A percentile compares a stretch with the other conserved stretches of the same genome.
Evolutionary conservation across 495 filamentous ascomycete species (phyloP).

Genomic region (Niebla homalea): DNA sequence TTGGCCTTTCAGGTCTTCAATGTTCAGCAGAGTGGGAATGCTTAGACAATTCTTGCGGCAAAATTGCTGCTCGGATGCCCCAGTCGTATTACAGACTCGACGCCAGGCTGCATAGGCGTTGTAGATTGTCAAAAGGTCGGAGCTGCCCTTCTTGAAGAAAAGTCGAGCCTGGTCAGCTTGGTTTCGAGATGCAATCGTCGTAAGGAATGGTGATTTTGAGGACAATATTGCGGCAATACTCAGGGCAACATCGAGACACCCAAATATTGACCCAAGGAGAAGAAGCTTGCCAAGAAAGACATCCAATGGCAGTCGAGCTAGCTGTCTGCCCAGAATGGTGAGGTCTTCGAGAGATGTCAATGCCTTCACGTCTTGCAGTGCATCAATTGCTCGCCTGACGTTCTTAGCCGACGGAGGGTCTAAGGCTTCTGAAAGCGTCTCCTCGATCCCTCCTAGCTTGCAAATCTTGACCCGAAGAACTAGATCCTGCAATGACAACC

Average conservation of each 20-base stretch:
- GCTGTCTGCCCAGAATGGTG: conserved; percentile 71
- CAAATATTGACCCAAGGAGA: conserved; percentile 68
- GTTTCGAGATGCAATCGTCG: conserved; percentile 64
- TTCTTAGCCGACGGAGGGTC: conserved; percentile 86
- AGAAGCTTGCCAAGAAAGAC: conserved; percentile 91
- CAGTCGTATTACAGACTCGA: conserved; percentile 51
- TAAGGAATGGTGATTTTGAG: conserved; percentile 85
- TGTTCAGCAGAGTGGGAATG: conserved; percentile 67
- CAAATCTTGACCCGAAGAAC: conserved; percentile 96
- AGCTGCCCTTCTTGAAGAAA: conserved; percentile 69
- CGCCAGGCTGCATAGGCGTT: conserved; percentile 88
- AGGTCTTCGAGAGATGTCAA: conserved; percentile 68
- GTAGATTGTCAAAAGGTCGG: conserved; percentile 82
- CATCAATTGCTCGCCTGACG: conserved; percentile 80
- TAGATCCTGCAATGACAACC: conserved; percentile 84
- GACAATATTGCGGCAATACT: conserved; percentile 87
- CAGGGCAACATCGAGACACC: conserved; percentile 76
- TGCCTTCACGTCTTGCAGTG: conserved; percentile 83
- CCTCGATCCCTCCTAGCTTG: conserved; percentile 80
- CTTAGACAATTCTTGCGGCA: conserved; percentile 87
- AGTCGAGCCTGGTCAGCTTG: conserved; percentile 67
- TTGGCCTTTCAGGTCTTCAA: conserved; percentile 90
- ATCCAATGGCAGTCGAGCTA: conserved; percentile 80
- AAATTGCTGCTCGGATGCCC: conserved; percentile 64
- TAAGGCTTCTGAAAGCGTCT: conserved; percentile 75